Evolutionary conservation across 2,329 filamentous ascomycete genomes (phyloP), one percentile per base, ranked within the genome.

Genomic region (Sarocladiaceae sp.): DNA sequence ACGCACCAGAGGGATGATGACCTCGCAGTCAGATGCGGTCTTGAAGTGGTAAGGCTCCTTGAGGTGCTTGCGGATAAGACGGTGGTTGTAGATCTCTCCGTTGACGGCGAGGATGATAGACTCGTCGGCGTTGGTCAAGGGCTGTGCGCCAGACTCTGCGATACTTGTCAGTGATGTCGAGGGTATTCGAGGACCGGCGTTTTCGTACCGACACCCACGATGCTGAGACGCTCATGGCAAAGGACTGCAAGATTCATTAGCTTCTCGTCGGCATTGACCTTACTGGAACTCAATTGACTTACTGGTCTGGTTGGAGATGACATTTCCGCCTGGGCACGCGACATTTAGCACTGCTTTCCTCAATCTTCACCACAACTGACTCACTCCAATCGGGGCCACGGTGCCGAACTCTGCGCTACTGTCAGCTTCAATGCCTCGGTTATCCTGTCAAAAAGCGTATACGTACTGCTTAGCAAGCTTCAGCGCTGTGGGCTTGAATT

Each of bases 71-170:
- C 94, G 87, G 65, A 99, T 80, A 65, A 96, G 83, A 68, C 93
- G 88, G 76, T 99, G 94, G 84, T 99, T 99, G 82, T 99, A 99
- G 70, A 99, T 99, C 71, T 99, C 94, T 73, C 94, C 94, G 73
- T 99, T 99, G 83, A 97, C 94, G 59, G 94, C 93, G 56, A 99
- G 84, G 58, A 93, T 86, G 64, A 99, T 86, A 63, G 80, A 87
- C 59, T 85, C 87, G 69, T 97, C 93, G 60, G 90, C 84, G 77
- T 91, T 97, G 78, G 93, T 87, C 59, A 99, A 80, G 58, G 94
- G 94, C 75, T 99, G 94, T 50, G 94, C 93, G 68, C 94, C 94
- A 64, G 89, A 93, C 70, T 97, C 93, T 93, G 69, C 33, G 37
- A 40, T 35, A 53, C 22, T 6, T 11, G 44, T 48, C 44, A 48